Base-by-base conservation (phyloP, 139 green algal genomes). In the Picochlorum sp. region DNA sequence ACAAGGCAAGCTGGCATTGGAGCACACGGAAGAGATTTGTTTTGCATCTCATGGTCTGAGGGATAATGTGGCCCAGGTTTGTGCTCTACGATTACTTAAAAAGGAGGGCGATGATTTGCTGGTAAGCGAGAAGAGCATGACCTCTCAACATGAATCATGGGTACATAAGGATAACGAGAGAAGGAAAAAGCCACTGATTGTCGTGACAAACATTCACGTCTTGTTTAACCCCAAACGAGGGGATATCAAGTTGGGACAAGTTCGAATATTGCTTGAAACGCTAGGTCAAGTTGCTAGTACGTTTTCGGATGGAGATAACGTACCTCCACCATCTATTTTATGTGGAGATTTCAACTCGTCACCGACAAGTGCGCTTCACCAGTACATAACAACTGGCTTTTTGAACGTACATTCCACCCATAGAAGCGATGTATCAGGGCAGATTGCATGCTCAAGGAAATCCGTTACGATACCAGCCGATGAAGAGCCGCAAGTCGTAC, bases 181-280 rank as follows among this genome's bases (percentile, higher is more conserved):
- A n/a, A n/a, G n/a, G n/a, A 55, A 50, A 39, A 49, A 31, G 16
- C 44, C 8, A 30, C n/a, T 31, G 36, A 22, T 95, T 40, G 22
- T 91, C 4, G 76, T 92, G 26, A 72, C 64, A 41, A 92, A 89
- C 68, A 89, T 81, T 3, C 88, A 96, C 61, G 62, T 95, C 24
- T 73, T 93, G 16, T 96, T 96, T 59, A 89, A 93, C 54, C 88
- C 88, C 10, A 78, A 84, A 50, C 67, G 81, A 2, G 83, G 85
- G 0, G 79, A 93, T 49, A 73, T 91, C 9, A 93, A 93, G 71
- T 62, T 91, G 57, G 83, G 68, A 0, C 83, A 90, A 63, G 61
- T 82, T 7, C 57, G 80, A 0, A 65, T 55, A 1, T 25, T 85
- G 59, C 22, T 84, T 36, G 50, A 80, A 35, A 44, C 44, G 5